A percentile compares a stretch with the other conserved stretches of the same genome.
These are phyloP conservation scores for Candida saitoana DNA, from an alignment of 805 yeast genomes.

Conservation along the genomic window DNA sequence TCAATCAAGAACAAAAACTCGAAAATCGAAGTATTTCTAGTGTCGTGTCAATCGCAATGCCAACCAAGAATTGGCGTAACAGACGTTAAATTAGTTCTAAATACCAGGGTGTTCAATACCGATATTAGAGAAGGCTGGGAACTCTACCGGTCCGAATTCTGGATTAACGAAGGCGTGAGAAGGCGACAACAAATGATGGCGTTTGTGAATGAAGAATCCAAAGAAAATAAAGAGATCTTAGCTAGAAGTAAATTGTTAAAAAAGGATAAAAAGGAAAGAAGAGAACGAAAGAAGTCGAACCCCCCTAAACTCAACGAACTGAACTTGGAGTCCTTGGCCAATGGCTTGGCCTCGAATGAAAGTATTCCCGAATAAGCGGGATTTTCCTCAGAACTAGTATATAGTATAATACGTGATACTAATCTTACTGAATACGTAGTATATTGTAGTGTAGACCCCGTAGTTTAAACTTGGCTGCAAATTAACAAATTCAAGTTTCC, in stretches of 20 bases:
- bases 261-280: conserved; percentile 37
- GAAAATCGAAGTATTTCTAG: conserved; percentile 35
- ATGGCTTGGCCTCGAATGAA: background rate
- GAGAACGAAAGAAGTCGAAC: conserved; percentile 30
- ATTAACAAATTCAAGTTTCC: background rate
- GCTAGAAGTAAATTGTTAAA: conserved; percentile 28
- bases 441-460: no score
- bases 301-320: background rate
- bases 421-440: no score
- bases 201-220: conserved; percentile 16
- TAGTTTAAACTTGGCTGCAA: no score
- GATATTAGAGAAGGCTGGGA: conserved; percentile 95
- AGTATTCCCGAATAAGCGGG: background rate
- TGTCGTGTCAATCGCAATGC: conserved; percentile 39
- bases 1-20: conserved; percentile 27
- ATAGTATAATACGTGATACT: no score
- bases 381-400: no score
- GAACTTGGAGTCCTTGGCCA: background rate
- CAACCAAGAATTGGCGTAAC: conserved; percentile 65
- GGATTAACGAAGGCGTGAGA: conserved; percentile 79
- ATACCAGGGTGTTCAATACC: conserved; percentile 76
- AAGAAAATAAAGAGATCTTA: conserved; percentile 7
- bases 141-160: conserved; percentile 84
- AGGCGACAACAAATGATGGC: conserved; percentile 39
- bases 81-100: conserved; percentile 75